phyloP scores from a whole-genome alignment of 225 moss, liverwort and hornwort species.

The Sphagnum tenellum region DNA sequence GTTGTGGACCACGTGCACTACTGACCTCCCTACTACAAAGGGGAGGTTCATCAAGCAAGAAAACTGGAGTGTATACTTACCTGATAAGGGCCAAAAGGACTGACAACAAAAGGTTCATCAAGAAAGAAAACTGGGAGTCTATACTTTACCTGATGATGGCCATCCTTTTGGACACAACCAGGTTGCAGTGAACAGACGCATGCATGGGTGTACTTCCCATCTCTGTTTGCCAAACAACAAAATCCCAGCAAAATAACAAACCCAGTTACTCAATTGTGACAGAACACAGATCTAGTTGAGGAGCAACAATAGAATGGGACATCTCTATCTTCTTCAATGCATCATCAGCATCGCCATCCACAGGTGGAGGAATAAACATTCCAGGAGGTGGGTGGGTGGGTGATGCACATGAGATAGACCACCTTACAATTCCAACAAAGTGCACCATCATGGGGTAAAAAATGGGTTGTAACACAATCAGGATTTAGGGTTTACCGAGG shows the following conservation, averaged over 20 bases:
- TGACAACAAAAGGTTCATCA: no score
- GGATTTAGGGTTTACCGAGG: conserved; percentile 33
- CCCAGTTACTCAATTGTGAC: background rate
- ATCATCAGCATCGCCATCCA: no score
- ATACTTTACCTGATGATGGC: conserved; percentile 67
- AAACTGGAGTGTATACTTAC: conserved; percentile 22
- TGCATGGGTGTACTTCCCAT: conserved; percentile 84
- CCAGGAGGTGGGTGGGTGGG: no score
- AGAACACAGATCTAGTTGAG: background rate
- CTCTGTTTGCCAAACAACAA: conserved; percentile 28
- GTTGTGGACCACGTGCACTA: no score
- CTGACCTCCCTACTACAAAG: no score
- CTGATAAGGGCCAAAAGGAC: conserved; percentile 22
- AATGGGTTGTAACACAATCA: no score
- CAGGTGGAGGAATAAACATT: no score
- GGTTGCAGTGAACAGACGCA: conserved; percentile 95
- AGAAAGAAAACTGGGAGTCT: background rate
- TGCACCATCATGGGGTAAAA: no score
- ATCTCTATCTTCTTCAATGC: no score
- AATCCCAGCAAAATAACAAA: background rate
- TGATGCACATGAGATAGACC: no score
- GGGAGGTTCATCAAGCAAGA: background rate
- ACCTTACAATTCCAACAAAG: no score
- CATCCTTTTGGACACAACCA: conserved; percentile 82
- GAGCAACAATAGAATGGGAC: no score